phyloP scores from a whole-genome alignment of 2,329 filamentous ascomycete species.

The Ramularia endophylla region DNA sequence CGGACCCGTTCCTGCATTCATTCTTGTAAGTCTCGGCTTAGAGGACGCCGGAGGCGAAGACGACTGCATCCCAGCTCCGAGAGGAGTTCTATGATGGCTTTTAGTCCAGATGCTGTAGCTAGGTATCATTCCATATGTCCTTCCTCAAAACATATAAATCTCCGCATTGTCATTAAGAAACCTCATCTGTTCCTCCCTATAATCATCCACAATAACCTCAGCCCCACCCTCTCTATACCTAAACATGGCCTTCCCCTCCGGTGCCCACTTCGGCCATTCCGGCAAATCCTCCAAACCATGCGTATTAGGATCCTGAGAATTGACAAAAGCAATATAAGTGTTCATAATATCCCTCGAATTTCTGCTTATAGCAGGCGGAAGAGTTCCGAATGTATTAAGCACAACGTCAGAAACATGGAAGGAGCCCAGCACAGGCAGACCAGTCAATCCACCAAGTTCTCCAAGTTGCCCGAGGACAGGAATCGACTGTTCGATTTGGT shows the following conservation, averaged over 20 bases:
- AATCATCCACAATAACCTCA: slow-evolving; percentile 6
- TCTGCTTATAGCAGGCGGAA: slow-evolving; percentile 5
- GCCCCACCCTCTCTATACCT: slow-evolving; percentile 6
- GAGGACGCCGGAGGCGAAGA: too few species aligned
- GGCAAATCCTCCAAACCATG: slow-evolving; percentile 6
- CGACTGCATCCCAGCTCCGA: too few species aligned
- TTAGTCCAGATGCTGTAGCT: too few species aligned
- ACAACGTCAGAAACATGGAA: slow-evolving; percentile 61
- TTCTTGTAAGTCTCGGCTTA: too few species aligned
- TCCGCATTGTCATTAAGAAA: slow-evolving; percentile 9
- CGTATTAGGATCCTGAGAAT: slow-evolving; percentile 11
- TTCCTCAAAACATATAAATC: too few species aligned
- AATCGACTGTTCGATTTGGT: slow-evolving; percentile 37
- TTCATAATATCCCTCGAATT: slow-evolving; percentile 11
- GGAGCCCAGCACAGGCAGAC: slow-evolving; percentile 66
- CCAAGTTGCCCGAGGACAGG: slow-evolving; percentile 60
- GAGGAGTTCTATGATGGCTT: too few species aligned
- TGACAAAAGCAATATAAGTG: slow-evolving; percentile 13
- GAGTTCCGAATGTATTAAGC: slow-evolving; percentile 7
- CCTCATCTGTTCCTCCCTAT: slow-evolving; percentile 5
- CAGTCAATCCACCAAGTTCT: slow-evolving; percentile 21
- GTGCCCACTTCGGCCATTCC: slow-evolving; percentile 7
- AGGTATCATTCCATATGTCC: too few species aligned
- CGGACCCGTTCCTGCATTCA: too few species aligned
- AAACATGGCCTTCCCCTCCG: slow-evolving; percentile 6